These are phyloP conservation scores for Monosporascus cannonballus DNA, from an alignment of 2,329 filamentous ascomycete genomes.

Conservation along the genomic window DNA sequence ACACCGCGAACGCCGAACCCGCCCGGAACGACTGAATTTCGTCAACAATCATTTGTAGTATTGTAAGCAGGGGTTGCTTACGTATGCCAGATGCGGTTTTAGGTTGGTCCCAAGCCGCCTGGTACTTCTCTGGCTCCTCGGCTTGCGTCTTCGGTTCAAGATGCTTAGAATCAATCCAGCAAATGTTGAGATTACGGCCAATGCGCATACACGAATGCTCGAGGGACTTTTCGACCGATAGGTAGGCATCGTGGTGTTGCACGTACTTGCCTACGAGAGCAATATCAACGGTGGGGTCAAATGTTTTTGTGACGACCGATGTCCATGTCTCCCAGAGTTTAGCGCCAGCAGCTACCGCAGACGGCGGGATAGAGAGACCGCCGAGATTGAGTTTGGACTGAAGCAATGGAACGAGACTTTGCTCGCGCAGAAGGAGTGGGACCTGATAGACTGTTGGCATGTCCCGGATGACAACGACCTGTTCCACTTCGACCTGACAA, in stretches of 20 bases:
- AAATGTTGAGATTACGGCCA: slow-evolving; percentile 68
- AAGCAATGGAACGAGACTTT: slow-evolving; percentile 67
- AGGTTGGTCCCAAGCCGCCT: slow-evolving; percentile 80
- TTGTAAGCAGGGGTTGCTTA: no score
- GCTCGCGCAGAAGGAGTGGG: slow-evolving; percentile 80
- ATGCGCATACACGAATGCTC: slow-evolving; percentile 91
- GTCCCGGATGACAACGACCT: slow-evolving; percentile 85
- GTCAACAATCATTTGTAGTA: no score
- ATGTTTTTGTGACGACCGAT: slow-evolving; percentile 60
- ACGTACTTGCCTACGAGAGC: slow-evolving; percentile 91
- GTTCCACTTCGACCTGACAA: slow-evolving; percentile 79
- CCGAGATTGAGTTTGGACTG: slow-evolving; percentile 60
- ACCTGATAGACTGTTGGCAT: slow-evolving; percentile 92
- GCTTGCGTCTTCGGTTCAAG: slow-evolving; percentile 63
- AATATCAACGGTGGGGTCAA: slow-evolving; percentile 68
- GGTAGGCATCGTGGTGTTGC: slow-evolving; percentile 76
- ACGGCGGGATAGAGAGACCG: slow-evolving; percentile 42
- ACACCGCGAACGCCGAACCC: slow-evolving; percentile 79
- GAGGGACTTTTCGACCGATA: slow-evolving; percentile 77
- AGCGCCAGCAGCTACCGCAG: slow-evolving; percentile 55
- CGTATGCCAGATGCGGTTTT: slow-evolving; percentile 60
- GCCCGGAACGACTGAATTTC: slow-evolving; percentile 49
- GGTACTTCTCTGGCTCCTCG: slow-evolving; percentile 63
- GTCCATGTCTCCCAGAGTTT: slow-evolving; percentile 73
- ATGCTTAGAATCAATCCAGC: slow-evolving; percentile 80